phyloP scores from a whole-genome alignment of 2,329 filamentous ascomycete genomes.

The Aciculosporium take region DNA sequence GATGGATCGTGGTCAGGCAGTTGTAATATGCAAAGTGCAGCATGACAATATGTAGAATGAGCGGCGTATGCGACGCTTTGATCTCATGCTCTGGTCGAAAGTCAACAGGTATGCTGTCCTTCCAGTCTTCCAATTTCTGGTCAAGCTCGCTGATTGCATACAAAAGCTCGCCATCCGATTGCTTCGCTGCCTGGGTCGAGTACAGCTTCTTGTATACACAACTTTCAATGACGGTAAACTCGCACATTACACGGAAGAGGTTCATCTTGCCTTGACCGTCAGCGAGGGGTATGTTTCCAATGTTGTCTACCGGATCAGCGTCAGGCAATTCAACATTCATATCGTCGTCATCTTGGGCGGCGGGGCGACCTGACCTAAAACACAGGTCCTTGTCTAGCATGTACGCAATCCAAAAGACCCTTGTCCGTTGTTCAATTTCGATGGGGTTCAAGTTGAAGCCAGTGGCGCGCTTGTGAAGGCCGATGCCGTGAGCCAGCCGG shows the following conservation, averaged over 20 bases:
- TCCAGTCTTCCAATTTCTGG: slow-evolving; percentile 82
- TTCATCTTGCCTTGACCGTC: slow-evolving; percentile 91
- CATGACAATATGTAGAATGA: slow-evolving; percentile 90
- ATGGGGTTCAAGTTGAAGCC: slow-evolving; percentile 88
- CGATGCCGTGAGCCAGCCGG: slow-evolving; percentile 81
- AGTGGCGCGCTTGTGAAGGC: slow-evolving; percentile 82
- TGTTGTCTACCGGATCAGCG: slow-evolving; percentile 78
- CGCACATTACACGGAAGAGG: slow-evolving; percentile 82
- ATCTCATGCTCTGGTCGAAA: slow-evolving; percentile 97
- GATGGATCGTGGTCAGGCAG: slow-evolving; percentile 90
- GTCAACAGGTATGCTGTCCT: slow-evolving; percentile 85
- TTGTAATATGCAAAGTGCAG: slow-evolving; percentile 97
- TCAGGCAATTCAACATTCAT: slow-evolving; percentile 96
- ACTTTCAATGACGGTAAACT: slow-evolving; percentile 82
- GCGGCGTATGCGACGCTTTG: slow-evolving; percentile 75
- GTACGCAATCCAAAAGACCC: slow-evolving; percentile 53
- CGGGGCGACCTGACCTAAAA: slow-evolving; percentile 43
- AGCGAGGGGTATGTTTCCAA: slow-evolving; percentile 82
- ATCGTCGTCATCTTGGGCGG: slow-evolving; percentile 49
- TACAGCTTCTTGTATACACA: slow-evolving; percentile 89
- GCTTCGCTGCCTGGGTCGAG: slow-evolving; percentile 79
- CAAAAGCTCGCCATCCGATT: slow-evolving; percentile 81
- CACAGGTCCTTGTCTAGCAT: slow-evolving; percentile 51
- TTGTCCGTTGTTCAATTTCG: slow-evolving; percentile 75
- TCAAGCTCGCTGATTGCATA: slow-evolving; percentile 95